Percentiles rank a stretch among this genome's conserved stretches.
Conservation (phyloP, 1,284 basidiomycete genomes). For the Heliocybe sulcata region DNA sequence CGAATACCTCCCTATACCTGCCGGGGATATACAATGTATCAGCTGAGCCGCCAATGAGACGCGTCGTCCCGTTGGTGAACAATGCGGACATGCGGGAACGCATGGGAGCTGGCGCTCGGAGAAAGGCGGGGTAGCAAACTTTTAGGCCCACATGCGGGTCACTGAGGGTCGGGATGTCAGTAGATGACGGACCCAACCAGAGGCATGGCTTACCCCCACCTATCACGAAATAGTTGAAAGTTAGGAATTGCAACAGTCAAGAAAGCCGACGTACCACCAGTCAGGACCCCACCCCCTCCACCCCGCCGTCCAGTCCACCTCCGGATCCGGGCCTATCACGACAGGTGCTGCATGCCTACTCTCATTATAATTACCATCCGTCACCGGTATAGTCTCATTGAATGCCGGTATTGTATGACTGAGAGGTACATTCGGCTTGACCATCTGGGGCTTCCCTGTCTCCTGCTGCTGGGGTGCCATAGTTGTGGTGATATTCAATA, state of each 20-base stretch:
- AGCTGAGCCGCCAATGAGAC: constrained; percentile 39
- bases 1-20: constrained; percentile 27
- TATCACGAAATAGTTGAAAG: constrained; percentile 8
- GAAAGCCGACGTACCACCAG: constrained; percentile 30
- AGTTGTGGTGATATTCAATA: not conserved
- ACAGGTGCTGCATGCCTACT: constrained; percentile 27
- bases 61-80: constrained; percentile 24
- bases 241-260: not conserved
- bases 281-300: constrained; percentile 33
- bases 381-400: constrained; percentile 8
- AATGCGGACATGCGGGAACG: constrained; percentile 26
- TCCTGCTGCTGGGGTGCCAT: not conserved
- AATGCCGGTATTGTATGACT: not conserved
- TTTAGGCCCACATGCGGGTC: constrained; percentile 35
- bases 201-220: constrained; percentile 29
- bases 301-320: constrained; percentile 25
- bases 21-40: constrained; percentile 43
- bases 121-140: constrained; percentile 35
- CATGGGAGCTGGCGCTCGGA: constrained; percentile 24
- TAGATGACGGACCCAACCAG: not conserved
- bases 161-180: constrained; percentile 16
- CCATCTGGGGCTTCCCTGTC: not conserved
- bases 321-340: constrained; percentile 31
- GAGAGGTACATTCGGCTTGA: not conserved
- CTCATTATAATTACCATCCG: constrained; percentile 12